Evolutionary conservation across 106 monocot species (phyloP).

Genomic region (Dioscorea alata): DNA sequence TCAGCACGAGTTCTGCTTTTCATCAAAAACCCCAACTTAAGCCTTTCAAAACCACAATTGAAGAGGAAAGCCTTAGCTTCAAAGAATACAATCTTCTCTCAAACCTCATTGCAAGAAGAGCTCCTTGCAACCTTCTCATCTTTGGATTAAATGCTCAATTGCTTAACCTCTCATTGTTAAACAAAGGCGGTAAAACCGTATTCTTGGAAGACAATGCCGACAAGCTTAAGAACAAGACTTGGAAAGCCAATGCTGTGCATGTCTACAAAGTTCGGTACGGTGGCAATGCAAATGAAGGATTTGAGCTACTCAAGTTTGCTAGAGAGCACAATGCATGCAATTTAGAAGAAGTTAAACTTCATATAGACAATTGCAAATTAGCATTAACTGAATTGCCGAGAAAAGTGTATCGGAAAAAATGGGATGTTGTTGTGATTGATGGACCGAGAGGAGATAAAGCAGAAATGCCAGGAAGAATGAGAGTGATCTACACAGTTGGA

Average conservation of each 20-base stretch:
- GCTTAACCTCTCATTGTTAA: conserved; percentile 7
- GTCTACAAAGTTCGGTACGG: conserved; percentile 9
- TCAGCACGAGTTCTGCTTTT: neutral
- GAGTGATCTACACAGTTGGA: conserved; percentile 32
- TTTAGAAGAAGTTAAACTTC: neutral
- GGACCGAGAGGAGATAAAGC: conserved; percentile 18
- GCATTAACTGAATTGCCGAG: conserved; percentile 17
- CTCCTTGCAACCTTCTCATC: conserved; percentile 24
- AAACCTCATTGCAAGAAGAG: conserved; percentile 6
- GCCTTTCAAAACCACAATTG: neutral
- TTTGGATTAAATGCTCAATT: conserved; percentile 15
- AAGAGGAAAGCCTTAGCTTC: conserved; percentile 1
- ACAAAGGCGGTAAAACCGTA: conserved; percentile 4
- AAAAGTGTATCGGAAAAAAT: conserved; percentile 10
- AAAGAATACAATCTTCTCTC: conserved; percentile 21
- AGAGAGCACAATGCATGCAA: conserved; percentile 17
- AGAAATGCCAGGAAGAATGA: conserved; percentile 44
- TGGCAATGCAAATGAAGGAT: conserved; percentile 6
- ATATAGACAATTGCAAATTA: conserved; percentile 5
- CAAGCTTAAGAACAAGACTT: neutral
- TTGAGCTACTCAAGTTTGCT: conserved; percentile 20
- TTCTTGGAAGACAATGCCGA: conserved; percentile 17
- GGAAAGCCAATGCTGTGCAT: neutral
- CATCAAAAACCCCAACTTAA: neutral
- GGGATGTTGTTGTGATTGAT: conserved; percentile 23